These are phyloP conservation scores for Fraxinus excelsior DNA, from an alignment of 257 asterid genomes.

Conservation along the genomic window DNA sequence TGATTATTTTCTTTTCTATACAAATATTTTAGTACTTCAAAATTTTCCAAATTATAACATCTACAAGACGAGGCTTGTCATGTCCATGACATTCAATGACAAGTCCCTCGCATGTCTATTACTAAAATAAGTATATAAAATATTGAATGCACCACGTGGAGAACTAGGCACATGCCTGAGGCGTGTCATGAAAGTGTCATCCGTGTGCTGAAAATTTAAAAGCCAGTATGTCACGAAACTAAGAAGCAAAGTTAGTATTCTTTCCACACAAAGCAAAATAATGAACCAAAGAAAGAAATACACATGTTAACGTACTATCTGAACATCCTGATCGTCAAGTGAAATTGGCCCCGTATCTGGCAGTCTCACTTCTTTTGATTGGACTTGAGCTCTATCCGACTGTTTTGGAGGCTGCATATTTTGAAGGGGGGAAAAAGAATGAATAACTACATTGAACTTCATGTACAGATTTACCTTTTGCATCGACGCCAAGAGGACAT, in stretches of 20 bases:
- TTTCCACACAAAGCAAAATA: background rate
- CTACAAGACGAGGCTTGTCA: background rate
- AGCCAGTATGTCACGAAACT: background rate
- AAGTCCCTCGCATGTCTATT: background rate
- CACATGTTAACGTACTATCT: constrained; percentile 56
- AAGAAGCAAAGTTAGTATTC: background rate
- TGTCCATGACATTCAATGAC: background rate
- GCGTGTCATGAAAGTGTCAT: background rate
- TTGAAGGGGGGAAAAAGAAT: background rate
- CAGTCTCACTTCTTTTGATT: constrained; percentile 79
- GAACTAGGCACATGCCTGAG: background rate
- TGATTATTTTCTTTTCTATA: background rate
- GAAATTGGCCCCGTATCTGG: constrained; percentile 72
- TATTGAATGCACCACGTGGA: background rate
- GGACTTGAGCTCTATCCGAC: constrained; percentile 84
- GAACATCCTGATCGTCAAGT: constrained; percentile 92
- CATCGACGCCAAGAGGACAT: background rate
- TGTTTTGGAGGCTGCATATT: constrained; percentile 70
- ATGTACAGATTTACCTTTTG: background rate
- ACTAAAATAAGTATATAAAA: background rate
- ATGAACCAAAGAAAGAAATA: constrained; percentile 19
- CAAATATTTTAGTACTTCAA: background rate
- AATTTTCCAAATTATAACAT: background rate
- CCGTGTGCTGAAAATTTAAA: background rate
- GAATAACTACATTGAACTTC: background rate